Base-by-base conservation (phyloP, 192 early-diverging fungal genomes). In the Coemansia umbellata region DNA sequence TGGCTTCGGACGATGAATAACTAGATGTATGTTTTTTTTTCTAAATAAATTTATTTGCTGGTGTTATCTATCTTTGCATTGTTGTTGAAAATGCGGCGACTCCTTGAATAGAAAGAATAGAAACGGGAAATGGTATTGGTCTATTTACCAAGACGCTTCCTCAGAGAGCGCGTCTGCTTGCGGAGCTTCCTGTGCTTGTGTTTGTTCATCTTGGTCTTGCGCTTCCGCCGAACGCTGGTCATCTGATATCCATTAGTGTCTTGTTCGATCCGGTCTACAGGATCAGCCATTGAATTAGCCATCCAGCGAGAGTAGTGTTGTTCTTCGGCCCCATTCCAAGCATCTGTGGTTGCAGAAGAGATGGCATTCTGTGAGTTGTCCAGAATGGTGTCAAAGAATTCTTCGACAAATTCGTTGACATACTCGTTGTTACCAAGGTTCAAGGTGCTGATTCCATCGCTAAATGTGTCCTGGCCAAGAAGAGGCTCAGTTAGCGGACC, bases 121-220 rank as follows among this genome's bases (percentile, higher is more conserved):
- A 6, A 33, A n/a, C n/a, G n/a, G n/a, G n/a, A 44, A 7, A 22
- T 15, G 17, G 8, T 11, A 2, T 26, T 19, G 1, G 11, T 62
- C 55, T 81, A 87, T 64, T 90, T 90, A 50, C 86, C 84, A 35
- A 88, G 76, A 28, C 82, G 81, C 75, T 85, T 86, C 51, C 85
- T 81, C 71, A 87, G 63, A n/a, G 89, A 87, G 49, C 84, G 81
- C 24, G 78, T 84, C 71, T 84, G 81, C 73, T 88, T 89, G 57
- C 88, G 80, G 45, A 86, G 64, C 67, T 97, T 97, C 71, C 87
- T 89, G 67, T 88, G 87, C 78, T 97, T 97, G 81, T 97, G 92
- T 78, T 94, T 97, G 63, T 94, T 93, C 92, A 94, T 93, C 85
- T 92, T 93, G 74, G 86, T 85, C 59, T 79, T 86, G 45, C 91